Base-by-base conservation (phyloP, 2,329 filamentous ascomycete genomes). In the Kalmusia sp. region DNA sequence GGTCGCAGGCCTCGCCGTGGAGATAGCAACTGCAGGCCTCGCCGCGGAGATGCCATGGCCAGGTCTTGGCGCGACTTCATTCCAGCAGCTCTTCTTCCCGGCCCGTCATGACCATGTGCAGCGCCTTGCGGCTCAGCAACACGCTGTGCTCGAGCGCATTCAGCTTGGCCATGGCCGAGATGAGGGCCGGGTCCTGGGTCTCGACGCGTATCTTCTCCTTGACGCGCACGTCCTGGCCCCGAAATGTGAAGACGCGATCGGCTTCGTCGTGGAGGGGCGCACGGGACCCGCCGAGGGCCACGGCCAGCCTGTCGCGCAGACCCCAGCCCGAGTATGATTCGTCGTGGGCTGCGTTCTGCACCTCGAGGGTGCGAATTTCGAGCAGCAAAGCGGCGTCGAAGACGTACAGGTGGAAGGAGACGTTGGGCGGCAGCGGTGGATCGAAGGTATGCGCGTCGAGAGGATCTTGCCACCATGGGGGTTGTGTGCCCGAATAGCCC, bases 191-290 rank as follows among this genome's bases (percentile, higher is more conserved):
- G 72, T 98, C 93, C 50, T 92, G 91, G 65, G 87, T 93, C 74
- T 96, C 93, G 2, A 97, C 88, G 34, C 90, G 83, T 4, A 96
- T 85, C 77, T 97, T 97, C 72, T 97, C 93, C 62, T 88, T 87
- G 39, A 98, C 93, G 59, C 86, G 88, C 2, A 97, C 92, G 56
- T 95, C 87, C 51, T 86, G 82, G 4, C 84, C 84, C 12, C 78
- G 66, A 75, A 84, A 97, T 3, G 78, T 80, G 72, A 96, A 97
- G 0, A 90, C 78, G 31, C 87, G 83, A 55, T 93, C 89, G 58
- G 88, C 87, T 75, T 98, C 93, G 46, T 81, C 79, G 59, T 82
- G 79, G 6, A 66, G 62, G 11, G 75, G 77, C 3, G 69, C 63
- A 52, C 73, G 70, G 1, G 68, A 55, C 11, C 73, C 78, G 12